Base-by-base conservation (phyloP, 1,284 basidiomycete genomes). In the Malassezia vespertilionis region DNA sequence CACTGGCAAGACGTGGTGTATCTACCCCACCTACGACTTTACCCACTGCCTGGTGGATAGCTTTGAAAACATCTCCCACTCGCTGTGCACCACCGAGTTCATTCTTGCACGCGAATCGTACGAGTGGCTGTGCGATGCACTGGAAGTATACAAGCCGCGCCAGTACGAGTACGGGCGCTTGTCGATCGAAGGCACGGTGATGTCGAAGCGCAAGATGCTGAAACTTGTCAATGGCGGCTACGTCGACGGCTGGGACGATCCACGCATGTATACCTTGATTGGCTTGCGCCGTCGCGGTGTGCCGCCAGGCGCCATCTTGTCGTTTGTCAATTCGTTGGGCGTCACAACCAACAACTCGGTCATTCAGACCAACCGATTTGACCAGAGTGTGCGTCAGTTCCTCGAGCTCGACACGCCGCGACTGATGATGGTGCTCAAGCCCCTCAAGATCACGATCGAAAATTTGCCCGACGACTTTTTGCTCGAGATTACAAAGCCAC, bases 11-110 rank as follows among this genome's bases (percentile, higher is more conserved):
- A 84, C 83, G 62, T 99, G 93, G 93, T 63, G 66, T 53, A 73
- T 74, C 60, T 93, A 93, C 71, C 88, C 91, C 3, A 96, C 91
- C 4, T 99, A 99, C 72, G 93, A 99, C 72, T 97, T 93, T 71
- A 96, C 93, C 0, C 93, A 99, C 76, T 97, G 93, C 74, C 75
- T 99, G 47, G 87, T 88, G 53, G 93, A 99, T 80, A 93, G 88
- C 64, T 85, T 99, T 67, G 93, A 99, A 72, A 95, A 96, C 72
- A 96, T 99, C 65, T 88, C 89, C 30, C 93, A 99, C 76, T 97
- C 93, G 3, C 77, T 99, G 15, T 99, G 93, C 71, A 99, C 93
- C 1, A 82, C 81, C 32, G 93, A 99, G 72, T 99, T 99, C 71
- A 82, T 96, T 59, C 81, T 83, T n/a, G 88, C 90, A 8, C 83